Conservation (phyloP, 2,329 filamentous ascomycete species). For the Leptographium lundbergii region DNA sequence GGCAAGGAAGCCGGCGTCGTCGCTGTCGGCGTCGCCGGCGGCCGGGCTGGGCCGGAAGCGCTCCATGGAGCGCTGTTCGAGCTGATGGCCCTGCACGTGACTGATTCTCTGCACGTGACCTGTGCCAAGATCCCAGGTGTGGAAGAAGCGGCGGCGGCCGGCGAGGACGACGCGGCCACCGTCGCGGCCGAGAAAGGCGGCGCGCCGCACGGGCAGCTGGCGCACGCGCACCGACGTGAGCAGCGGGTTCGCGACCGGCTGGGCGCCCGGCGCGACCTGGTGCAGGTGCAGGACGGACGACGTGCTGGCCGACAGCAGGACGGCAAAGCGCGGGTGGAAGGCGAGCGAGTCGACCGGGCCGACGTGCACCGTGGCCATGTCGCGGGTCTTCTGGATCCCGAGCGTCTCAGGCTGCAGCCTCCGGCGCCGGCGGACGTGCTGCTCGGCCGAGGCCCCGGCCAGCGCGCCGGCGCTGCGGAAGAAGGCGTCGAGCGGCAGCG, state of each 20-base stretch:
- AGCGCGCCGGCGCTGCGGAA: slow-evolving; percentile 64
- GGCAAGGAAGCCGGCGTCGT: slow-evolving; percentile 63
- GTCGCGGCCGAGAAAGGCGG: slow-evolving; percentile 65
- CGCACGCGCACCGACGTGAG: slow-evolving; percentile 82
- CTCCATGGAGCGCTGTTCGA: slow-evolving; percentile 86
- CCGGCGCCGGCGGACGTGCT: slow-evolving; percentile 38
- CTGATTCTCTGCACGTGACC: slow-evolving; percentile 75
- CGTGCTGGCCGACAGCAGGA: slow-evolving; percentile 79
- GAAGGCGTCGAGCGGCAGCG: slow-evolving; percentile 66
- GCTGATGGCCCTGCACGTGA: slow-evolving; percentile 58
- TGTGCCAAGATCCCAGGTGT: slow-evolving; percentile 79
- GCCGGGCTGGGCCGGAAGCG: slow-evolving; percentile 72
- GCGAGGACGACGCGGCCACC: slow-evolving; percentile 70
- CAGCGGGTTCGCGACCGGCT: slow-evolving; percentile 71
- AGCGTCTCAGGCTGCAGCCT: slow-evolving; percentile 78
- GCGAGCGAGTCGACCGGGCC: slow-evolving; percentile 70
- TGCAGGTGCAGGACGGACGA: slow-evolving; percentile 80
- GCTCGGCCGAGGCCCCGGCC: slow-evolving; percentile 27
- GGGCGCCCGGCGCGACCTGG: slow-evolving; percentile 66
- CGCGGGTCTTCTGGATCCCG: slow-evolving; percentile 79
- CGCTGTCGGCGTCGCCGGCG: slow-evolving; percentile 21
- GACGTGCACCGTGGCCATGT: slow-evolving; percentile 67
- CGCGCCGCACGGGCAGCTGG: slow-evolving; percentile 70
- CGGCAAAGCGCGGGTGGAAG: slow-evolving; percentile 80
- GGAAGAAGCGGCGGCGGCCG: slow-evolving; percentile 81